Evolutionary conservation across 2,329 filamentous ascomycete species (phyloP).

Genomic region (Aquanectria penicillioides): DNA sequence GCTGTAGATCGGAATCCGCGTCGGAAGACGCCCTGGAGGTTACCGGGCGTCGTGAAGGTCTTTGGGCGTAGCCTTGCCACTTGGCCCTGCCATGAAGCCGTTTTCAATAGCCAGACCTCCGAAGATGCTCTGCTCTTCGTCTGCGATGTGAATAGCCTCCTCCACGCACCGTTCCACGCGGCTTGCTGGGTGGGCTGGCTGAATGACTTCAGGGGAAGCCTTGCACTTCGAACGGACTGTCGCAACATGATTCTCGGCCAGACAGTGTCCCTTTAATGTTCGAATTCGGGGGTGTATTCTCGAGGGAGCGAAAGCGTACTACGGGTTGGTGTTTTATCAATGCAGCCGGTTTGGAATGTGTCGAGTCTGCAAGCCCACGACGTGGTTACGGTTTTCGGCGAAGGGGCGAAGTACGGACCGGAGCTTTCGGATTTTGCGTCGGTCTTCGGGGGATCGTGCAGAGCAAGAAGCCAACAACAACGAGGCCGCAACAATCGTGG

Average conservation of each 20-base stretch:
- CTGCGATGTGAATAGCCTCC: conserved; percentile 42
- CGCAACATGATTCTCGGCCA: conserved; percentile 37
- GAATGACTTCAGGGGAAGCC: conserved; percentile 33
- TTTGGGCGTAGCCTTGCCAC: conserved; percentile 28
- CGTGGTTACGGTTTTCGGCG: not conserved
- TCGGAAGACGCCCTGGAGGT: conserved; percentile 36
- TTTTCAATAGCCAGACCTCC: conserved; percentile 35
- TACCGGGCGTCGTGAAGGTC: conserved; percentile 27
- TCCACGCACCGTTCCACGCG: conserved; percentile 42
- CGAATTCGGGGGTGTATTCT: too few species aligned
- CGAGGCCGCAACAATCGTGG: conserved; percentile 26
- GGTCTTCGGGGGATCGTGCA: conserved; percentile 20
- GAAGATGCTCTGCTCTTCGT: conserved; percentile 28
- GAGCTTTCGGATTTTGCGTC: conserved; percentile 36
- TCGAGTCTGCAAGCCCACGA: not conserved
- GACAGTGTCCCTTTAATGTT: not conserved
- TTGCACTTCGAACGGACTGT: conserved; percentile 37
- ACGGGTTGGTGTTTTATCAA: not conserved
- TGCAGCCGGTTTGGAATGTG: not conserved
- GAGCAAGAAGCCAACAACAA: conserved; percentile 9
- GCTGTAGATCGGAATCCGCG: conserved; percentile 50
- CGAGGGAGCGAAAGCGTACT: too few species aligned
- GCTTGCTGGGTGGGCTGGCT: conserved; percentile 29
- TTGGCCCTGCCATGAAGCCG: conserved; percentile 31
- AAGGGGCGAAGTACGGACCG: conserved; percentile 17